These are phyloP conservation scores for Plantago elongata DNA, from an alignment of 257 asterid species.

Conservation along the genomic window DNA sequence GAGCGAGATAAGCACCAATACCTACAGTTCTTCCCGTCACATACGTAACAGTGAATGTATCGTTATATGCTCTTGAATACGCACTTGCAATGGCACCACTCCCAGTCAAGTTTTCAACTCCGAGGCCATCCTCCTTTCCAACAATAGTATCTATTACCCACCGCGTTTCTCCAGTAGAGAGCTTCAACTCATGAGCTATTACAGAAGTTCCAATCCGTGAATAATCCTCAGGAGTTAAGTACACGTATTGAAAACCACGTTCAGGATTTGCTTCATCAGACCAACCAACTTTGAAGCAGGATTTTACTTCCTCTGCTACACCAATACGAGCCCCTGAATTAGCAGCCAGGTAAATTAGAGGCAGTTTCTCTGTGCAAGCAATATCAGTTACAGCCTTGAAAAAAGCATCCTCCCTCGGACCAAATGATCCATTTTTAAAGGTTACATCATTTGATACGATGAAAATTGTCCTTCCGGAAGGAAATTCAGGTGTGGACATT, in stretches of 20 bases:
- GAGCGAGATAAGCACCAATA: slow-evolving; percentile 96
- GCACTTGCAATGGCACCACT: slow-evolving; percentile 99
- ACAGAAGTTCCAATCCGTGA: slow-evolving; percentile 66
- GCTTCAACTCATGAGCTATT: slow-evolving; percentile 65
- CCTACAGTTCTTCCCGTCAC: slow-evolving; percentile 98
- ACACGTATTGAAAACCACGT: slow-evolving; percentile 85
- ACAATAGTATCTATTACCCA: slow-evolving; percentile 88
- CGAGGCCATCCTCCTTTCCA: slow-evolving; percentile 87
- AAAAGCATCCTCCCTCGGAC: slow-evolving; percentile 91
- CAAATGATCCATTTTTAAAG: slow-evolving; percentile 90
- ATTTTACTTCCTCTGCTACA: slow-evolving; percentile 93
- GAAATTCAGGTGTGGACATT: slow-evolving; percentile 93
- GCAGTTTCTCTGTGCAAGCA: slow-evolving; percentile 75
- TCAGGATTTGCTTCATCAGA: slow-evolving; percentile 88
- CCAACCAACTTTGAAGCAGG: slow-evolving; percentile 98
- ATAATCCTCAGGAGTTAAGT: slow-evolving; percentile 81
- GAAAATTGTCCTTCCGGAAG: slow-evolving; percentile 78
- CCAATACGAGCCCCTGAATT: slow-evolving; percentile 99
- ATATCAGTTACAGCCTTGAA: slow-evolving; percentile 83
- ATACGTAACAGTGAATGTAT: slow-evolving; percentile 84
- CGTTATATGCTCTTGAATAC: slow-evolving; percentile 85
- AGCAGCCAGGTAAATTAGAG: slow-evolving; percentile 92
- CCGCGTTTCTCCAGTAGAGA: slow-evolving; percentile 67
- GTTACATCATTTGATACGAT: slow-evolving; percentile 87
- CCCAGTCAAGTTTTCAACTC: slow-evolving; percentile 81